Evolutionary conservation across 257 asterid species (phyloP).

Genomic region (Lantana camara): DNA sequence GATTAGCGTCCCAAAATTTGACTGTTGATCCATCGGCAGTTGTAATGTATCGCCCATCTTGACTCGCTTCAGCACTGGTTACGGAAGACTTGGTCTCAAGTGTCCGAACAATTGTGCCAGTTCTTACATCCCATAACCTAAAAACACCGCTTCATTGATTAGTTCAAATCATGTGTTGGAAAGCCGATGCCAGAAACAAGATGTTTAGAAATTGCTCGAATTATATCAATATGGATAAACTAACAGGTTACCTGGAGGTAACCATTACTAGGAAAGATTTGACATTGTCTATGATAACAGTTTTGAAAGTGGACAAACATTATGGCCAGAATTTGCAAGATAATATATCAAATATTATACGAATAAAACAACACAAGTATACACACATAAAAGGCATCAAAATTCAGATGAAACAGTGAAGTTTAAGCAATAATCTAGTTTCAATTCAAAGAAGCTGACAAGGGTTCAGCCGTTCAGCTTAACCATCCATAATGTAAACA

Average conservation of each 20-base stretch:
- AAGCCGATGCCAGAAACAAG: neutral
- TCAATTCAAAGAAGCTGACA: too few relatives aligned
- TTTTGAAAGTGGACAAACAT: neutral
- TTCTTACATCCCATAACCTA: conserved; percentile 98
- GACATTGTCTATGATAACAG: neutral
- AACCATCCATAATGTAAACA: neutral
- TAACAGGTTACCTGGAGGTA: neutral
- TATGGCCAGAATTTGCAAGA: neutral
- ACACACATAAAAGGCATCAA: too few relatives aligned
- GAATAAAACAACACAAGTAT: too few relatives aligned
- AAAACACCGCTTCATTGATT: conserved; percentile 16
- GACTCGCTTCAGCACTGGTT: conserved; percentile 98
- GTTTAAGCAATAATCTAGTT: too few relatives aligned
- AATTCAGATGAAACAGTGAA: too few relatives aligned
- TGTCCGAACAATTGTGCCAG: conserved; percentile 78
- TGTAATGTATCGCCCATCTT: conserved; percentile 89
- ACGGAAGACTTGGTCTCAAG: conserved; percentile 87
- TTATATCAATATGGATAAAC: neutral
- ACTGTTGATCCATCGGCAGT: conserved; percentile 90
- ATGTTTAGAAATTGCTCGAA: neutral
- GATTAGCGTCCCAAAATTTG: conserved; percentile 98
- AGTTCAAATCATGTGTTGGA: conserved; percentile 5
- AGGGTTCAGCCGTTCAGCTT: too few relatives aligned
- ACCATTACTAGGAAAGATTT: neutral
- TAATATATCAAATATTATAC: neutral